Evolutionary conservation across 176 grass and related monocot species (phyloP).

Genomic region (Dactylis glomerata): DNA sequence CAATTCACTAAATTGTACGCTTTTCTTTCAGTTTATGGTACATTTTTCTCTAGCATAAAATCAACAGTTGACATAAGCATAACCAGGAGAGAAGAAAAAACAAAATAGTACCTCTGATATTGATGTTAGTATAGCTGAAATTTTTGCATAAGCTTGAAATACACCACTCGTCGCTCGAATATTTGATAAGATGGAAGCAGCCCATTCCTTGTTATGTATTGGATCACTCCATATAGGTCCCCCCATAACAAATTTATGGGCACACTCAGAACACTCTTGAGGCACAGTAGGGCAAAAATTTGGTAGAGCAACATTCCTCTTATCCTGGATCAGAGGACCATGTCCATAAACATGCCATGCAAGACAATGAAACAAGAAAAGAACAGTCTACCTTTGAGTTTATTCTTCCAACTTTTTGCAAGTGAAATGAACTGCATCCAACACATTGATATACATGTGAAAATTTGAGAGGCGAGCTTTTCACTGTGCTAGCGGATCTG

Average conservation of each 20-base stretch:
- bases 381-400: slow-evolving; percentile 50
- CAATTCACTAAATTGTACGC: not conserved
- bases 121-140: slow-evolving; percentile 61
- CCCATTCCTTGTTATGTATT: slow-evolving; percentile 82
- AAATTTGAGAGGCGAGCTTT: slow-evolving; percentile 76
- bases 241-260: slow-evolving; percentile 79
- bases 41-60: slow-evolving; percentile 3
- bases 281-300: slow-evolving; percentile 60
- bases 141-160: slow-evolving; percentile 74
- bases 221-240: slow-evolving; percentile 86
- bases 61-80: not conserved
- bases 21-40: not conserved
- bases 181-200: slow-evolving; percentile 56
- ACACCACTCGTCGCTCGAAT: slow-evolving; percentile 38
- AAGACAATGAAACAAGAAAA: not conserved
- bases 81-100: not conserved
- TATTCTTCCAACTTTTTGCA: slow-evolving; percentile 69
- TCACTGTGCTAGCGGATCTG: slow-evolving; percentile 77
- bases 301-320: slow-evolving; percentile 55
- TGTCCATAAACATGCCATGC: slow-evolving; percentile 15
- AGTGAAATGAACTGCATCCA: slow-evolving; percentile 82
- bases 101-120: slow-evolving; percentile 52
- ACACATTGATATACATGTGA: slow-evolving; percentile 82
- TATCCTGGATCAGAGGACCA: slow-evolving; percentile 40
- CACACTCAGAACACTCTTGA: slow-evolving; percentile 68